Evolutionary conservation across 495 filamentous ascomycete genomes (phyloP).

Genomic region (Aspergillus taichungensis): DNA sequence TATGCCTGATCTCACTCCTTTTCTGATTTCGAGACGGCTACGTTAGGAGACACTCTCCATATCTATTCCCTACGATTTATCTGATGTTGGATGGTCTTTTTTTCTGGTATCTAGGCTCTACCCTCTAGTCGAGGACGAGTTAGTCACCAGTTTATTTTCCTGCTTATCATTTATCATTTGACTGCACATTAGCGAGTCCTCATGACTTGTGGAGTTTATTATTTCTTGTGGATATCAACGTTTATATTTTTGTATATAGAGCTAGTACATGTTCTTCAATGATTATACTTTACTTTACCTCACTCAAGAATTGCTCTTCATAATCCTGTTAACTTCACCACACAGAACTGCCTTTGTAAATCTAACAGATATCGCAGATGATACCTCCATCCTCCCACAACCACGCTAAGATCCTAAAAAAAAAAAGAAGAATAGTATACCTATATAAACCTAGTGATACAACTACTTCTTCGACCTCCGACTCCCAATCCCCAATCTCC

Average conservation of each 20-base stretch:
- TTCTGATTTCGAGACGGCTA: no score
- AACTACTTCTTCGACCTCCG: slow-evolving; percentile 40
- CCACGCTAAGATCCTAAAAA: background rate
- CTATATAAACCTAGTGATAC: background rate
- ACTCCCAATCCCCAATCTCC: slow-evolving; percentile 58
- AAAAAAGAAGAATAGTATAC: background rate
- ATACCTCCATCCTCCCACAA: background rate
- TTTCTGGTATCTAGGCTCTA: background rate
- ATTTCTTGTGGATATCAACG: background rate
- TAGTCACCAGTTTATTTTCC: background rate
- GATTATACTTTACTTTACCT: background rate
- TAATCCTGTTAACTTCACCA: no score
- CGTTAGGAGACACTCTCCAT: no score
- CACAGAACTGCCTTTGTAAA: no score
- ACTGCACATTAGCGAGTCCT: slow-evolving; percentile 7
- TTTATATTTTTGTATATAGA: slow-evolving; percentile 1
- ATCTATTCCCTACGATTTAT: no score
- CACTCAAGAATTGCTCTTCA: background rate
- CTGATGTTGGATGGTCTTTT: no score
- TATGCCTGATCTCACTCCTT: no score
- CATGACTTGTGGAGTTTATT: background rate
- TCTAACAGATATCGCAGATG: no score
- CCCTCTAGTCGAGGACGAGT: no score
- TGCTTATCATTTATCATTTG: background rate
- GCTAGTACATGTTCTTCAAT: background rate